phyloP scores from a whole-genome alignment of 495 filamentous ascomycete species.

The Penicillium bialowiezense region DNA sequence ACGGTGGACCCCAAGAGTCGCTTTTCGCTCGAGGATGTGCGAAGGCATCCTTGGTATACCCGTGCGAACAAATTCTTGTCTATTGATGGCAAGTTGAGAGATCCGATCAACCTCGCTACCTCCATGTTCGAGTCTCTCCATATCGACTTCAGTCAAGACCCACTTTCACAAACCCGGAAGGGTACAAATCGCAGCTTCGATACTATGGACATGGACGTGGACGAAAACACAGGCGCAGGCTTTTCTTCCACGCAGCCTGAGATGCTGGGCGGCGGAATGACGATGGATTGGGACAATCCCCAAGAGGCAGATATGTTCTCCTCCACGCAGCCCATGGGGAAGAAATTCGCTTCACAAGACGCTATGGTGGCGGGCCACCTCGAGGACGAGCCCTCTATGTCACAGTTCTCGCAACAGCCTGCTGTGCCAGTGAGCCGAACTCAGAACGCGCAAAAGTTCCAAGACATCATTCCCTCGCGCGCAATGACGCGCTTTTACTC shows the following conservation, averaged over 20 bases:
- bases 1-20: conserved; percentile 69
- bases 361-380: conserved; percentile 57
- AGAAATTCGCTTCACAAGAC: conserved; percentile 29
- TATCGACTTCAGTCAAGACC: conserved; percentile 79
- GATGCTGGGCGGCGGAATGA: conserved; percentile 60
- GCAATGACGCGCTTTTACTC: conserved; percentile 91
- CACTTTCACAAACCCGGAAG: conserved; percentile 40
- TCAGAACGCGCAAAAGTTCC: conserved; percentile 82
- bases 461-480: conserved; percentile 79
- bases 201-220: conserved; percentile 54
- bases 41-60: conserved; percentile 94
- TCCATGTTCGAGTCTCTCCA: conserved; percentile 90
- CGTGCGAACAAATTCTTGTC: conserved; percentile 74
- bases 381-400: conserved; percentile 85
- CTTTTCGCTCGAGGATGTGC: conserved; percentile 86
- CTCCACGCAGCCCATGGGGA: conserved; percentile 47
- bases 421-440: conserved; percentile 78
- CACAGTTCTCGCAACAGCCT: conserved; percentile 82
- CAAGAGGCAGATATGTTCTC: conserved; percentile 51
- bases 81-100: conserved; percentile 68
- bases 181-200: conserved; percentile 40
- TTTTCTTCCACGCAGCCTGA: conserved; percentile 80
- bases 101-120: conserved; percentile 80
- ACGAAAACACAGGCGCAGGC: conserved; percentile 38
- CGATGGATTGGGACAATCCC: conserved; percentile 77